Evolutionary conservation across 1,284 basidiomycete species (phyloP).

Genomic region (Fistulinella staudtii): DNA sequence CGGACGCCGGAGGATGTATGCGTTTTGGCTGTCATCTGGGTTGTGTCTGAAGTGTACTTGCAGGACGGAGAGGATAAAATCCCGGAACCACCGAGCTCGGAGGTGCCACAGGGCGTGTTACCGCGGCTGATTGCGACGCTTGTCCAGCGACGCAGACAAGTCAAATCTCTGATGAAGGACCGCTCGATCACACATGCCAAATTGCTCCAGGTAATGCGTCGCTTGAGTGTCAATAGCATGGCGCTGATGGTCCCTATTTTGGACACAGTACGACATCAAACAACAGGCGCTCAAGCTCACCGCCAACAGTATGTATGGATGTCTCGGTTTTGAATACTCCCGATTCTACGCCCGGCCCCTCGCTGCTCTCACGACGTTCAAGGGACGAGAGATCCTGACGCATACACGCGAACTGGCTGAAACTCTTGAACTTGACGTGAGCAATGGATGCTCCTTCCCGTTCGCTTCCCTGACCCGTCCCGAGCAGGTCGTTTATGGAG

Average conservation of each 20-base stretch:
- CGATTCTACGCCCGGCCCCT: slow-evolving; percentile 97
- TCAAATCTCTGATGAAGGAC: slow-evolving; percentile 96
- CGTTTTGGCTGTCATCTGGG: slow-evolving; percentile 9
- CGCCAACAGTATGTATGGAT: slow-evolving; percentile 99
- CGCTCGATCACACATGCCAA: slow-evolving; percentile 72
- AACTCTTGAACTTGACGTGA: slow-evolving; percentile 81
- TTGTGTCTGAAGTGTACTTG: slow-evolving; percentile 4
- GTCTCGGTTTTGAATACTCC: slow-evolving; percentile 96
- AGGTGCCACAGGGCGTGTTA: slow-evolving; percentile 81
- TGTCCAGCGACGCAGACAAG: slow-evolving; percentile 84
- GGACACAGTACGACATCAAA: slow-evolving; percentile 87
- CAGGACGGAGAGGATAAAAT: slow-evolving; percentile 85
- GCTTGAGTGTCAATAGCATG: neutral
- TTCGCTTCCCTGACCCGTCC: neutral
- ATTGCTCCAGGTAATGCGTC: slow-evolving; percentile 68
- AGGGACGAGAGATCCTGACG: slow-evolving; percentile 96
- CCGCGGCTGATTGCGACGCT: slow-evolving; percentile 95
- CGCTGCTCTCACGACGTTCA: slow-evolving; percentile 95
- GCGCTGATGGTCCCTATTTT: slow-evolving; percentile 8
- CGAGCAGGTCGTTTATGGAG: slow-evolving; percentile 95
- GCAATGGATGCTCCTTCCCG: slow-evolving; percentile 20
- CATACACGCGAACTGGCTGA: slow-evolving; percentile 93
- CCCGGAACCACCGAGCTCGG: slow-evolving; percentile 80
- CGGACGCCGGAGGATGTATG: slow-evolving; percentile 64
- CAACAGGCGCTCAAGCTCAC: slow-evolving; percentile 97